Percentiles rank a stretch among this genome's conserved stretches.
These are phyloP conservation scores for Crithidia sp. DNA, from an alignment of 208 protist genomes.

Conservation along the genomic window DNA sequence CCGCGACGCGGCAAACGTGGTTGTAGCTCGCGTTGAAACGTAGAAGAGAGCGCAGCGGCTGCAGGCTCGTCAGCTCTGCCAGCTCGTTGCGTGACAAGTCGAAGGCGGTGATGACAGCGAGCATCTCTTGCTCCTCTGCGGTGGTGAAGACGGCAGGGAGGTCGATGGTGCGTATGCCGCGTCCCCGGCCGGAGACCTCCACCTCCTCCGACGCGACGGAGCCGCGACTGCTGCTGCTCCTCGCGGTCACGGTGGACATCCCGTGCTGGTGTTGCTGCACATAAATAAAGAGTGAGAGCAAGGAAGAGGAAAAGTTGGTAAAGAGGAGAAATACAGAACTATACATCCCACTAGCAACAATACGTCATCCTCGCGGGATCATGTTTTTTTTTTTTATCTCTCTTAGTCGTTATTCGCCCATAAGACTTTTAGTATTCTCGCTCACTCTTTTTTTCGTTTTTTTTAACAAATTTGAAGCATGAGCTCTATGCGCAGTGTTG, in stretches of 20 bases:
- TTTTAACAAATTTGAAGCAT: no score
- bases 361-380: no score
- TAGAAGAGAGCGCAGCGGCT: conserved; percentile 58
- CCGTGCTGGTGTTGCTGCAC: no score
- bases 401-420: no score
- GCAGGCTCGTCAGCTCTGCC: conserved; percentile 50
- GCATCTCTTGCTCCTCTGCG: conserved; percentile 54
- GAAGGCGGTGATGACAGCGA: conserved; percentile 77
- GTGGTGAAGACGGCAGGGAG: conserved; percentile 70
- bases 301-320: no score
- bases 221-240: conserved; percentile 23
- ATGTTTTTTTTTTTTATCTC: no score
- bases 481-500: no score
- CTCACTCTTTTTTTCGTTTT: no score
- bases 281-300: neutral
- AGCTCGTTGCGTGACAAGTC: conserved; percentile 87
- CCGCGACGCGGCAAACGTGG: conserved; percentile 46
- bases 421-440: no score
- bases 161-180: conserved; percentile 79
- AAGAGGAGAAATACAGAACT: no score
- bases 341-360: no score
- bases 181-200: conserved; percentile 70
- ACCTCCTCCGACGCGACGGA: conserved; percentile 42
- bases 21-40: conserved; percentile 82
- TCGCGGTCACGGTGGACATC: conserved; percentile 7